Base-by-base conservation (phyloP, 441 rosid genomes). In the Pelargonium cotyledonis region DNA sequence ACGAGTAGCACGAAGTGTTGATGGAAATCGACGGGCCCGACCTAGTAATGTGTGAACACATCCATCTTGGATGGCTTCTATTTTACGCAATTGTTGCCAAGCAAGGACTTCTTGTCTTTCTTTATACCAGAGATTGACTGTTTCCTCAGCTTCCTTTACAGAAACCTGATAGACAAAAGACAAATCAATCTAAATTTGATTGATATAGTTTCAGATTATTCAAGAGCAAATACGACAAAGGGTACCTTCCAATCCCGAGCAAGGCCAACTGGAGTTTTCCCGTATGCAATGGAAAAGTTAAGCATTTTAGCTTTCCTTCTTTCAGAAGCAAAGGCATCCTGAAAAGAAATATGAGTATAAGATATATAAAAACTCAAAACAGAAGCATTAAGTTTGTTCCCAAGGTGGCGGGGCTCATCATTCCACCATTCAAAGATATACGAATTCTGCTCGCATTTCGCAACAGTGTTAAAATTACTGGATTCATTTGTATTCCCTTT, bases 251-350 rank as follows among this genome's bases (percentile, higher is more conserved):
- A 94, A 83, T 94, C 96, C 73, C 86, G 82, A 60, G 99, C 84
- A 76, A 94, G 96, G 44, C 99, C 96, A 75, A 83, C 71, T 6
- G 96, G 90, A 65, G 99, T 91, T 83, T 94, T 94, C 44, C 99
- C 99, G 69, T 94, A 91, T 0, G 99, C 99, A 80, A 94, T 94
- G 19, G 99, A 94, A 74, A 94, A 94, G 83, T 94, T 94, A 7
- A 94, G 96, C 99, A 95, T 95, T 81, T 91, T 95, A 35, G 99
- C 97, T 81, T 91, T 91, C 80, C 99, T 90, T 84, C 99, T 85
- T 81, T 95, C 98, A 63, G 97, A 87, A 72, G 77, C 96, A 78
- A 87, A 92, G 63, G 90, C 93, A 78, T 95, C 99, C 99, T 92
- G 83, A 44, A 68, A 67, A 58, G 9, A 68, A 66, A 70, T 72